Evolutionary conservation across 306 rosid genomes (phyloP), one percentile per base, ranked within the genome.

Genomic region (Lagenaria siceraria): DNA sequence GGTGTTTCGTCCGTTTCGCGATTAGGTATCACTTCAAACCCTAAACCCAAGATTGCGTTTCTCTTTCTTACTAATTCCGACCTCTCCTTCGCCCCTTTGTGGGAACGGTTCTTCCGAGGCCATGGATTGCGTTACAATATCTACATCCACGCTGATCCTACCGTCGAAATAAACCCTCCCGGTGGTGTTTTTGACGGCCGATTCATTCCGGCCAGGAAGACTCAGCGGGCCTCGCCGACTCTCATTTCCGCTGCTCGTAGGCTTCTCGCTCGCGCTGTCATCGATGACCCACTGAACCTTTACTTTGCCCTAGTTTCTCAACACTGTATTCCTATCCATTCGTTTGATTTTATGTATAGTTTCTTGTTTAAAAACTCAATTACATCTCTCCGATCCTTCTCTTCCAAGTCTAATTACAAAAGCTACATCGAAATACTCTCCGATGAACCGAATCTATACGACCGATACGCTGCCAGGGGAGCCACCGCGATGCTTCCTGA

Each of bases 51-150:
- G 55, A 86, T 90, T 61, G 92, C 96, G 21, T 90, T 90, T 78
- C 96, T 90, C 6, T 88, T 90, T 77, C 92, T 90, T 76, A 90
- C 96, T 0, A 90, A 88, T 74, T 68, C 96, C 8, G 88, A 90
- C 75, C 90, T 88, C 81, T 31, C 86, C 19, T 90, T 90, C 76
- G 68, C 90, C 40, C 90, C 92, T 8, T 54, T 90, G 8, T 90
- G 92, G 96, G 82, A 86, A 13, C 78, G 74, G 1, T 90, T 88
- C 87, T 88, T 90, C 85, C 12, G 56, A 0, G 42, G 80, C 11
- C 71, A 85, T 80, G 31, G 25, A 4, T 76, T 80, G 58, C 88
- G 88, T n/a, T 90, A 18, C 87, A 90, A 88, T 54, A 74, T 90
- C 74, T 88, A 90, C 87, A 65, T 90, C 85, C 96, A 90, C 76